Evolutionary conservation across 495 filamentous ascomycete genomes (phyloP), one percentile per base, ranked within the genome.

Genomic region (Oidiodendron maius): DNA sequence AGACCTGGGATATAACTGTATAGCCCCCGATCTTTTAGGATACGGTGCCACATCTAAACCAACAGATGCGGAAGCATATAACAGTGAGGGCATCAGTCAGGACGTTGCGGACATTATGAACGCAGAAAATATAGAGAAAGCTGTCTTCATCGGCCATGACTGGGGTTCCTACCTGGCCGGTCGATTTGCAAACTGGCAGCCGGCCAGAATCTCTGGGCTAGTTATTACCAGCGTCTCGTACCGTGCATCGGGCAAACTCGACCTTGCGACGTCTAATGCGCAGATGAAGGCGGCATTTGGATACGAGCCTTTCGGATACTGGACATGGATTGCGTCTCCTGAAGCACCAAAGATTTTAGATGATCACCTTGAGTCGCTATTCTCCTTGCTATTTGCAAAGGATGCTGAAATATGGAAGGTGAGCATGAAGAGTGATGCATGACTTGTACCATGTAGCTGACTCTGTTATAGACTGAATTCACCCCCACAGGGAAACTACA

Each of bases 351-450:
- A 38, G 12, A 38, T 38, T 5, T 18, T 38, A 18, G 35, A 13
- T 5, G 35, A 38, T 13, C 35, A 38, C 20, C 15, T 38, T 18
- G 35, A 38, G 35, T 38, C 35, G 15, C 12, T 38, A 13, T 38
- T 38, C 35, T 38, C 35, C 20, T 38, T 38, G 35, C 35, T 38
- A 16, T 38, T 38, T 13, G 35, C 35, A 3, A 38, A 38, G 12
- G 35, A 38, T 38, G 35, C 15, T n/a, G 35, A 3, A 13, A 38
- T 38, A n/a, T 38, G 35, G 35, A 38, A 38, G 35, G 35, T 38
- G 20, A 5, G 15, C 3, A 38, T 3, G n/a, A 3, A 3, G 20
- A 5, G n/a, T 13, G 3, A 3, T 38, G 15, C 4, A 4, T 38
- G 12, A 4, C 12, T 13, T 13, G 3, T 16, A 38, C 15, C 3